phyloP scores from a whole-genome alignment of 345 rosid genomes.

The Eucalyptus pauciflora region DNA sequence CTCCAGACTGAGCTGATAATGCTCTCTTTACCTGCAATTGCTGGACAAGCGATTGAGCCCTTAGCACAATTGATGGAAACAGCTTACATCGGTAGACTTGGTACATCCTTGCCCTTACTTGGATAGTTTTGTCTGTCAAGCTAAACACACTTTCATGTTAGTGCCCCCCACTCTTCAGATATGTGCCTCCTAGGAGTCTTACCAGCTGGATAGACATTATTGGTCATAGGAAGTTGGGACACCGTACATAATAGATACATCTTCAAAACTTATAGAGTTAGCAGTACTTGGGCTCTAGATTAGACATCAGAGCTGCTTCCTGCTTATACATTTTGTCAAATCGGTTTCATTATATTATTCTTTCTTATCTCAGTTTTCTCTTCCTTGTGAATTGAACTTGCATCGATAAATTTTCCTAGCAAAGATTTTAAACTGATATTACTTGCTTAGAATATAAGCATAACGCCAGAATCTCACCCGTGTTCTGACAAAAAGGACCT shows the following conservation, averaged over 20 bases:
- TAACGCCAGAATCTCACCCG: not conserved
- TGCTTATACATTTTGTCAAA: not conserved
- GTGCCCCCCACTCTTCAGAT: not conserved
- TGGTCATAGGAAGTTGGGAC: not conserved
- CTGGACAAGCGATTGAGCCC: slow-evolving; percentile 92
- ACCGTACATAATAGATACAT: not conserved
- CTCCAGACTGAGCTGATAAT: slow-evolving; percentile 37
- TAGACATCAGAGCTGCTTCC: not conserved
- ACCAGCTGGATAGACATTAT: not conserved
- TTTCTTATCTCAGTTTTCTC: not conserved
- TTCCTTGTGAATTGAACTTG: not conserved
- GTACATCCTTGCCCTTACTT: slow-evolving; percentile 11
- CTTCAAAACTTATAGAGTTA: not conserved
- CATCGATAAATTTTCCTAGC: not conserved
- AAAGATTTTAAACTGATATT: not conserved
- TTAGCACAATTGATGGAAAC: slow-evolving; percentile 85
- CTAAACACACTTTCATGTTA: not conserved
- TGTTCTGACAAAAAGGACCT: slow-evolving; percentile 35
- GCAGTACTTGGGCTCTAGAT: not conserved
- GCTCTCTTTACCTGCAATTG: slow-evolving; percentile 89
- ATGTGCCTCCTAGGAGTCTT: not conserved
- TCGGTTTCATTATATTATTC: not conserved
- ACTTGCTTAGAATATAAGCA: not conserved
- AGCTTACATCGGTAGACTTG: slow-evolving; percentile 86
- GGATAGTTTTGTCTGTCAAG: not conserved